These are phyloP conservation scores for Ustilago bromivora DNA, from an alignment of 1,284 basidiomycete species.

Conservation along the genomic window DNA sequence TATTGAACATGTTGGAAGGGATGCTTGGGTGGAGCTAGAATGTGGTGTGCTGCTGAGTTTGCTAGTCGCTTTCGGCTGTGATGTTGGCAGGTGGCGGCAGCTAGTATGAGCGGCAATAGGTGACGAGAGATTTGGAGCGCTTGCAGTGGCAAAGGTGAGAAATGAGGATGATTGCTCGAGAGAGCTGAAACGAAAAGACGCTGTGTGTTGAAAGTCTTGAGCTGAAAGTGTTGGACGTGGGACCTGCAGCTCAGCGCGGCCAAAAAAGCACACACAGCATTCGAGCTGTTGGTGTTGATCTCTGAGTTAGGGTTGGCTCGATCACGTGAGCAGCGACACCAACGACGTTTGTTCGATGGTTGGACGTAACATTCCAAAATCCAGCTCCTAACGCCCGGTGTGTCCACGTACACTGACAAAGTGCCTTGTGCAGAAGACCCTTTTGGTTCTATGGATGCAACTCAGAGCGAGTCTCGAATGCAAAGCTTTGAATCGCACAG, in stretches of 20 bases:
- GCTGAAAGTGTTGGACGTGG: constrained; percentile 17
- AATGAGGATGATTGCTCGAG: not conserved
- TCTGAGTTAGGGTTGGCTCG: not conserved
- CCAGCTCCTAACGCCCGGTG: not conserved
- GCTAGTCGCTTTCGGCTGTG: not conserved
- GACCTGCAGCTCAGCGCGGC: constrained; percentile 2
- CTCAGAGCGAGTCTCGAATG: not conserved
- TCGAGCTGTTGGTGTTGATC: constrained; percentile 20
- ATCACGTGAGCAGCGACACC: constrained; percentile 7
- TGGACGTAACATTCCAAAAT: not conserved
- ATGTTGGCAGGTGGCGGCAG: not conserved
- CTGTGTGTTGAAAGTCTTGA: not conserved
- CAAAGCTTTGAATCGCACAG: not conserved
- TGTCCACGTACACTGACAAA: not conserved
- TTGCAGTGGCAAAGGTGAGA: not conserved
- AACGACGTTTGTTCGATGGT: not conserved
- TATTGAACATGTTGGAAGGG: constrained; percentile 50
- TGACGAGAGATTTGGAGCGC: not conserved
- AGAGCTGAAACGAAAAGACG: not conserved
- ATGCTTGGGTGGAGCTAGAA: not conserved
- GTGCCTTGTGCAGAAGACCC: not conserved
- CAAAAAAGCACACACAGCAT: constrained; percentile 1
- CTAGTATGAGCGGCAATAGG: not conserved
- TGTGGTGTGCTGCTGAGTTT: not conserved
- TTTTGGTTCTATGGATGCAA: constrained; percentile 6